Evolutionary conservation across 176 grass and related monocot species (phyloP).

Genomic region (Ensete ventricosum): DNA sequence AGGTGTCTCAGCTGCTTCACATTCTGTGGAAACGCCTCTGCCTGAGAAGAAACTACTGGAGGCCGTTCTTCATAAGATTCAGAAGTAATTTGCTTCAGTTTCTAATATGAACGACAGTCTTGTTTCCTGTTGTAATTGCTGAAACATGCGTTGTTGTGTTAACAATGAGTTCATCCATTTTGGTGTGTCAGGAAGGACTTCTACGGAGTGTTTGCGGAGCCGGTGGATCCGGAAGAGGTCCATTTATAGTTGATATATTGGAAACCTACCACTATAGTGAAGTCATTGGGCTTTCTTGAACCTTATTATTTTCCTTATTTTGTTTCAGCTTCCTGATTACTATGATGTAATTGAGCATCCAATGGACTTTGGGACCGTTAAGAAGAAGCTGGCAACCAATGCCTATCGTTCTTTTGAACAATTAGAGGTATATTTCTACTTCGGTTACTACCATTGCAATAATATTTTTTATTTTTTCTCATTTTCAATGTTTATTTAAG

Average conservation of each 20-base stretch:
- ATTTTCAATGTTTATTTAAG: too few relatives aligned
- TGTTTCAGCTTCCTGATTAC: slow-evolving; percentile 85
- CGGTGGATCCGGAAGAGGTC: slow-evolving; percentile 86
- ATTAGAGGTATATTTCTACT: slow-evolving; percentile 56
- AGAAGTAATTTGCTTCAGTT: slow-evolving; percentile 43
- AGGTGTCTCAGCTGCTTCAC: slow-evolving; percentile 23
- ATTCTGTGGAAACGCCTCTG: slow-evolving; percentile 52
- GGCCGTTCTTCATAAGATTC: slow-evolving; percentile 87
- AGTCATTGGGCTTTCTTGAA: slow-evolving; percentile 12
- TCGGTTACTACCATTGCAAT: background rate
- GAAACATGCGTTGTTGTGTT: background rate
- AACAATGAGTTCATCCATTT: background rate
- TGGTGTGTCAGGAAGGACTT: slow-evolving; percentile 68
- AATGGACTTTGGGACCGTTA: slow-evolving; percentile 90
- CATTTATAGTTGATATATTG: background rate
- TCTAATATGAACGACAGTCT: slow-evolving; percentile 25
- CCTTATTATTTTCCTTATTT: slow-evolving; percentile 9
- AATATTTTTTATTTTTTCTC: background rate
- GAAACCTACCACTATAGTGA: background rate
- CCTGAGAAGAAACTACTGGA: slow-evolving; percentile 66
- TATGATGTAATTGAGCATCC: slow-evolving; percentile 92
- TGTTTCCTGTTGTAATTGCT: slow-evolving; percentile 25
- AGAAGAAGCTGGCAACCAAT: slow-evolving; percentile 76
- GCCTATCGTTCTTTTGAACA: slow-evolving; percentile 78
- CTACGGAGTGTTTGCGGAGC: slow-evolving; percentile 79